These are phyloP conservation scores for Cystofilobasidium capitatum DNA, from an alignment of 768 basidiomycete species.

Conservation along the genomic window DNA sequence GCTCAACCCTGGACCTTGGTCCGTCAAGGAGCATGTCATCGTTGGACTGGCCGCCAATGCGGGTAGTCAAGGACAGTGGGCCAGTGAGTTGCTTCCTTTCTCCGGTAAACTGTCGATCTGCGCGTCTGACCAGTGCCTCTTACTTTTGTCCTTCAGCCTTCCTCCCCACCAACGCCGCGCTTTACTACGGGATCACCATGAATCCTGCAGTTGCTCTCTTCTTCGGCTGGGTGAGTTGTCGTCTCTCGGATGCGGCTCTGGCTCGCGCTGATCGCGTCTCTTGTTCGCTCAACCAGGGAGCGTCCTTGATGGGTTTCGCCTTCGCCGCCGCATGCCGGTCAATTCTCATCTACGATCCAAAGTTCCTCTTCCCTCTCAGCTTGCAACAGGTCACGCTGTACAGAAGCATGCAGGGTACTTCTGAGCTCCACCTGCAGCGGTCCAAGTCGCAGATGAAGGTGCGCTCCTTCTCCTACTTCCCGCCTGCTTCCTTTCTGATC, in stretches of 20 bases:
- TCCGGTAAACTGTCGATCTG: not conserved
- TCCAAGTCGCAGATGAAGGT: conserved; percentile 2
- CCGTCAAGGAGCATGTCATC: conserved; percentile 3
- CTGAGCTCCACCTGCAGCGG: not conserved
- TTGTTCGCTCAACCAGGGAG: no score
- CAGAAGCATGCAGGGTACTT: not conserved
- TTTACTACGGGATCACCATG: not conserved
- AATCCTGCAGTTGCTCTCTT: not conserved
- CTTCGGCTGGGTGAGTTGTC: conserved; percentile 1
- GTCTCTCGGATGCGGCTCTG: no score
- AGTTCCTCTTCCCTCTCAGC: not conserved
- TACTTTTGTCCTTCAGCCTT: not conserved
- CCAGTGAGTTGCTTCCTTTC: not conserved
- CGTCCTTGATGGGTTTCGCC: not conserved
- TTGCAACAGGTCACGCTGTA: not conserved
- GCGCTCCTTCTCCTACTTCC: not conserved
- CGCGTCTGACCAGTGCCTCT: not conserved
- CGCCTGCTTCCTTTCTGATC: not conserved
- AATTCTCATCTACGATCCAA: conserved; percentile 1
- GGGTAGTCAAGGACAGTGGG: not conserved
- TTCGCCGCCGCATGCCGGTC: not conserved
- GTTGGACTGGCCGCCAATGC: not conserved
- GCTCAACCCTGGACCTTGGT: not conserved
- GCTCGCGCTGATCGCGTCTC: no score
- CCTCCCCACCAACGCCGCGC: not conserved